A percentile compares a stretch with the other conserved stretches of the same genome.
Evolutionary conservation across 2,329 filamentous ascomycete genomes (phyloP).

Genomic region (Fusarium torreyae): DNA sequence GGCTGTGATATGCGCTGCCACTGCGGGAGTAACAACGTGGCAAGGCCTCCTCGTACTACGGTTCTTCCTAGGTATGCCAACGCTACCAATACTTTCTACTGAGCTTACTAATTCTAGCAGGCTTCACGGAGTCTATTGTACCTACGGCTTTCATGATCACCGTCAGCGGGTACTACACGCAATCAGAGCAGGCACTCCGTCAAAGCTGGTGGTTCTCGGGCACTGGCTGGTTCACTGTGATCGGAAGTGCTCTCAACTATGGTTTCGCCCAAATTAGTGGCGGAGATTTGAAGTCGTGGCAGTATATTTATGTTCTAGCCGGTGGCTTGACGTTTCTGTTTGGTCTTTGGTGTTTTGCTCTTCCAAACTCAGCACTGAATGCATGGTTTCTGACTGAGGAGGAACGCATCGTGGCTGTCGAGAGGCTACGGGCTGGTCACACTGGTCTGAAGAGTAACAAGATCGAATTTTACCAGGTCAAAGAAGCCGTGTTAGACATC

Average conservation of each 20-base stretch:
- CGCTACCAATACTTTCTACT: not conserved
- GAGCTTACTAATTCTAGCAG: not conserved
- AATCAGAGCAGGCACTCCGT: constrained; percentile 73
- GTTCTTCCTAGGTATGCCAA: constrained; percentile 68
- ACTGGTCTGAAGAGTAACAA: constrained; percentile 74
- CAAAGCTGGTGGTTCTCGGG: constrained; percentile 78
- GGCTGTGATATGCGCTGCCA: constrained; percentile 76
- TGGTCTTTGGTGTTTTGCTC: constrained; percentile 73
- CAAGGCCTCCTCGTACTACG: constrained; percentile 75
- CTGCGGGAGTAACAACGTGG: constrained; percentile 74
- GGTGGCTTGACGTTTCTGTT: constrained; percentile 75
- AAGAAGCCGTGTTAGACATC: constrained; percentile 69
- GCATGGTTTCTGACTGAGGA: constrained; percentile 77
- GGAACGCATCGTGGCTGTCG: constrained; percentile 75
- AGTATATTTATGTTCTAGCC: constrained; percentile 78
- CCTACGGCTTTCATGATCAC: constrained; percentile 77
- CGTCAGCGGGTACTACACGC: constrained; percentile 74
- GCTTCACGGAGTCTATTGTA: constrained; percentile 73
- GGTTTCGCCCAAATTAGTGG: constrained; percentile 74
- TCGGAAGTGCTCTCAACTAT: constrained; percentile 76
- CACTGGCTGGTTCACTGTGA: constrained; percentile 72
- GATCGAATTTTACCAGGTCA: constrained; percentile 72
- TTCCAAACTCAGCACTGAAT: constrained; percentile 75
- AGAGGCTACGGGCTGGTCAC: constrained; percentile 73
- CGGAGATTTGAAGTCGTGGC: constrained; percentile 72